Evolutionary conservation across 306 rosid species (phyloP).

Genomic region (Purshia tridentata): DNA sequence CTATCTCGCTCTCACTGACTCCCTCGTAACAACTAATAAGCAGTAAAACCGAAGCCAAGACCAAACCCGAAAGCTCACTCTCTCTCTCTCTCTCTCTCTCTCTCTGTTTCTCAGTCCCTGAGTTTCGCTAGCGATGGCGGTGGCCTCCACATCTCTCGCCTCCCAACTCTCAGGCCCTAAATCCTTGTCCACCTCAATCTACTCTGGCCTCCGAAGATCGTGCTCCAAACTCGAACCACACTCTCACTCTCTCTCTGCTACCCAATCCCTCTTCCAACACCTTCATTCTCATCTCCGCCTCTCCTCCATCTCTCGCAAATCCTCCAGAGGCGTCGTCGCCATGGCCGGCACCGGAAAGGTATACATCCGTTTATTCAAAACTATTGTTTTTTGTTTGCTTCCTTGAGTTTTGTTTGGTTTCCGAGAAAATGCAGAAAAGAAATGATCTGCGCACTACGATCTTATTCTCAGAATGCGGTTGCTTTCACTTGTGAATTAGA

Average conservation of each 20-base stretch:
- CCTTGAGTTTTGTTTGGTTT: neutral
- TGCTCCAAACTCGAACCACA: slow-evolving; percentile 40
- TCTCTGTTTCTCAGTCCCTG: too few species aligned
- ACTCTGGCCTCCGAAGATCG: slow-evolving; percentile 64
- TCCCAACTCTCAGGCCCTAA: slow-evolving; percentile 63
- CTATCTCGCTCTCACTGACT: neutral
- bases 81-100: too few species aligned
- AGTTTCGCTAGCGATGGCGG: slow-evolving; percentile 50
- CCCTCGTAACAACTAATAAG: neutral
- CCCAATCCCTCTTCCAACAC: slow-evolving; percentile 45
- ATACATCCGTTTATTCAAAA: neutral
- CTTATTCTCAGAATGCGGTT: neutral
- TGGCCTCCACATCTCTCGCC: slow-evolving; percentile 70
- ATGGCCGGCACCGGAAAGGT: slow-evolving; percentile 98
- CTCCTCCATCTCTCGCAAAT: slow-evolving; percentile 56
- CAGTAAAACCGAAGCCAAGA: neutral
- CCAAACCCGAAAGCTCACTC: neutral
- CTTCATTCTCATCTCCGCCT: slow-evolving; percentile 59
- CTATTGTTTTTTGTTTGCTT: neutral
- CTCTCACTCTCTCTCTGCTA: slow-evolving; percentile 36
- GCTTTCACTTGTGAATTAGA: neutral
- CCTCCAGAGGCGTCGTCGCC: slow-evolving; percentile 61
- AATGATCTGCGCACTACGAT: neutral
- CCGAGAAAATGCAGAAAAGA: neutral
- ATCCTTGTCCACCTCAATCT: slow-evolving; percentile 32